Base-by-base conservation (phyloP, 805 yeast genomes). In the Pichia cephalocereana region DNA sequence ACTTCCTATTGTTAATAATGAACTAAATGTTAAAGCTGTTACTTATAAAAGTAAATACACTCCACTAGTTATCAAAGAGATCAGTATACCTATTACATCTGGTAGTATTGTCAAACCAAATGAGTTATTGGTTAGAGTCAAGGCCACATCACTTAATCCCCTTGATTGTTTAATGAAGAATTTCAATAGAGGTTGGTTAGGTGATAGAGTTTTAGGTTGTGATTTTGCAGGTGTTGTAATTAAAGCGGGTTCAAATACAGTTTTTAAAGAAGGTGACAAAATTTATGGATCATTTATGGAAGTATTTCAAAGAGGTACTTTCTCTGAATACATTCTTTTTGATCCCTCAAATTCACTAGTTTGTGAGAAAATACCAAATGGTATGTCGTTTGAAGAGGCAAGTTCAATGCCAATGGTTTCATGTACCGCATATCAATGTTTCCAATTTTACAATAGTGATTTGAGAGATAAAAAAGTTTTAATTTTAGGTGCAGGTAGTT, bases 401-500 rank as follows among this genome's bases (percentile, higher is more conserved):
- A 83, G 86, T 2, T 75, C 86, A 0, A 74, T 76, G 65, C 85
- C 87, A 0, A 63, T 83, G 52, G 81, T 77, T 0, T 77, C 74
- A 53, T 78, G 79, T 19, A 82, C 95, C 3, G 90, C 93, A 0
- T 70, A 58, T 53, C 54, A 48, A 32, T 56, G 49, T 28, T 57
- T 43, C 12, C 44, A 39, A 2, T 40, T 40, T 28, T 43, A 50
- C n/a, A 11, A 31, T 6, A 43, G 43, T 17, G 18, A 41, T 60
- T 44, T 52, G 12, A 39, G 70, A 14, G 67, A 69, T 11, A 68
- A 68, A 8, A 74, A 71, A 49, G 76, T 83, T 4, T 69, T 85
- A 43, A 71, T 86, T 19, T 66, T 84, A 43, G 96, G 96, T 38
- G 91, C 84, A 28, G 80, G 85, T 9, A 80, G 93, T 1, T 66